Evolutionary conservation across 2,329 filamentous ascomycete species (phyloP).

Genomic region (Talaromyces sp.): DNA sequence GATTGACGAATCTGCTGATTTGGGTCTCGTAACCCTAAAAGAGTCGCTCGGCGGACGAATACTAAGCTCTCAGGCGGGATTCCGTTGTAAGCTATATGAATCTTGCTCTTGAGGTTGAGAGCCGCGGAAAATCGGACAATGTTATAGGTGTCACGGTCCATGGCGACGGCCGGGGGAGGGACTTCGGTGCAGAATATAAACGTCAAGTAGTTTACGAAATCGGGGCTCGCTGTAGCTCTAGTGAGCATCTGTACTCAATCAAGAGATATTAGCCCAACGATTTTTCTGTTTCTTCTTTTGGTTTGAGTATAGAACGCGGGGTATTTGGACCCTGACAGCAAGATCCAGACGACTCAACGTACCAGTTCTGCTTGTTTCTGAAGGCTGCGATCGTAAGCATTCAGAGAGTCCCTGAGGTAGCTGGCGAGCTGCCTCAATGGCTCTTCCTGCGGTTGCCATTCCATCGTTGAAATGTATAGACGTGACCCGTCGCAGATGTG

Average conservation of each 20-base stretch:
- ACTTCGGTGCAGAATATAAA: slow-evolving; percentile 77
- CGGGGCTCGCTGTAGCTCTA: slow-evolving; percentile 81
- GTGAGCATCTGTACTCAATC: slow-evolving; percentile 70
- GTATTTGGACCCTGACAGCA: background rate
- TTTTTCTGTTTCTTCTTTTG: background rate
- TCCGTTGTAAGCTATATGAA: slow-evolving; percentile 69
- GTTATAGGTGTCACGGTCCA: slow-evolving; percentile 63
- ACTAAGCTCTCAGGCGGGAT: slow-evolving; percentile 70
- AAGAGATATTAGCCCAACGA: background rate
- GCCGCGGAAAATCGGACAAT: slow-evolving; percentile 81
- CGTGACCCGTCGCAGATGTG: slow-evolving; percentile 12
- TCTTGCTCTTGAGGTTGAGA: slow-evolving; percentile 93
- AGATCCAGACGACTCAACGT: slow-evolving; percentile 16
- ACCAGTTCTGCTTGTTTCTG: slow-evolving; percentile 90
- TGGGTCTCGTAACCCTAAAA: slow-evolving; percentile 75
- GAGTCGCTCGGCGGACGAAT: slow-evolving; percentile 75
- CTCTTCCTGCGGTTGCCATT: slow-evolving; percentile 87
- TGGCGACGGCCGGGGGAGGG: slow-evolving; percentile 52
- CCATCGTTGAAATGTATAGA: slow-evolving; percentile 56
- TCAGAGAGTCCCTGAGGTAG: slow-evolving; percentile 88
- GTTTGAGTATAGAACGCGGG: background rate
- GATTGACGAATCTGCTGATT: slow-evolving; percentile 81
- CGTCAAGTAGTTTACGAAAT: slow-evolving; percentile 95
- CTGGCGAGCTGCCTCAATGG: slow-evolving; percentile 83
- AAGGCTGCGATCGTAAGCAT: slow-evolving; percentile 70